Percentiles rank a stretch among this genome's conserved stretches.
Evolutionary conservation across 2,329 filamentous ascomycete genomes (phyloP).

Genomic region (Calycina herbarum): DNA sequence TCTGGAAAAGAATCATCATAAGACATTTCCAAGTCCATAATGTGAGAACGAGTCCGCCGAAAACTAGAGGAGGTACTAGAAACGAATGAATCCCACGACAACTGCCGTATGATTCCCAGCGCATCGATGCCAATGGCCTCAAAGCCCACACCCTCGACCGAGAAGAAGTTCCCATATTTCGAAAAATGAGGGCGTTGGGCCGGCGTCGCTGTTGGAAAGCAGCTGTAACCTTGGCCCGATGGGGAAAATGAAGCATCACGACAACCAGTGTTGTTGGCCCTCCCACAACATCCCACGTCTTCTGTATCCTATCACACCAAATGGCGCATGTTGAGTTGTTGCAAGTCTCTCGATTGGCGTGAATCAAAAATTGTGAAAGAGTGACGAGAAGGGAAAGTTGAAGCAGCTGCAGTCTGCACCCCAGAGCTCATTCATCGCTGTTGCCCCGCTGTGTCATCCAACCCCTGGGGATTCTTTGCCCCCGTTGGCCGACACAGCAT

Average conservation of each 20-base stretch:
- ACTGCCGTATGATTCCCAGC: slow-evolving; percentile 12
- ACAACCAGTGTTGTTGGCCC: background rate
- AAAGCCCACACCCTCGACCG: background rate
- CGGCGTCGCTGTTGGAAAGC: background rate
- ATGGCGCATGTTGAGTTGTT: slow-evolving; percentile 21
- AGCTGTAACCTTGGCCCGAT: slow-evolving; percentile 7
- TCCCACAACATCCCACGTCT: slow-evolving; percentile 8
- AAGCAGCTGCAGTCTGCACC: background rate
- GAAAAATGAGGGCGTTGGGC: background rate
- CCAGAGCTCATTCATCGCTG: slow-evolving; percentile 8
- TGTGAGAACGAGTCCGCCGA: slow-evolving; percentile 62
- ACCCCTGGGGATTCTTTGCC: slow-evolving; percentile 8
- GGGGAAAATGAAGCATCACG: slow-evolving; percentile 21
- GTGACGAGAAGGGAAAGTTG: background rate
- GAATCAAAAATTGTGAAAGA: slow-evolving; percentile 3
- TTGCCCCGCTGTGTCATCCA: slow-evolving; percentile 8
- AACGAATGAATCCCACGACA: slow-evolving; percentile 24
- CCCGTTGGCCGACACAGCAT: background rate
- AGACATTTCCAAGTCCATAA: slow-evolving; percentile 68
- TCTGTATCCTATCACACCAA: slow-evolving; percentile 12
- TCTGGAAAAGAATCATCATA: slow-evolving; percentile 76
- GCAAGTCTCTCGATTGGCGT: slow-evolving; percentile 11
- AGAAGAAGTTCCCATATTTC: slow-evolving; percentile 1
- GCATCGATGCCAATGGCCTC: slow-evolving; percentile 2
- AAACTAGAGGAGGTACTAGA: slow-evolving; percentile 57